Evolutionary conservation across 495 filamentous ascomycete species (phyloP).

Genomic region (Hyaloscypha hepaticicola): DNA sequence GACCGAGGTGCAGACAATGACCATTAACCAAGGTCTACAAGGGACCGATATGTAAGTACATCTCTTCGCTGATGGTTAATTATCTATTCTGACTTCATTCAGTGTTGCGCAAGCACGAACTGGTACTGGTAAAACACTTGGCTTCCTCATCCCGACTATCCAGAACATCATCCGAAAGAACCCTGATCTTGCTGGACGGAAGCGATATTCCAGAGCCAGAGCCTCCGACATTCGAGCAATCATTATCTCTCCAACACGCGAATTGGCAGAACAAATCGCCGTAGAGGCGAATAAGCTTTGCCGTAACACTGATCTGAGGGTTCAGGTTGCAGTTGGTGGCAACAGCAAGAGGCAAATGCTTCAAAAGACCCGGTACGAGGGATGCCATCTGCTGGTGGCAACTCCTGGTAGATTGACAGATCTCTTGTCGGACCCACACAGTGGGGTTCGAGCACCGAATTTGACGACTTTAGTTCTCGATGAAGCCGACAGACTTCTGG

Average conservation of each 20-base stretch:
- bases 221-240: conserved; percentile 78
- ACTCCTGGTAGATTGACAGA: conserved; percentile 90
- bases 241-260: conserved; percentile 90
- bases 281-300: conserved; percentile 75
- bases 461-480: conserved; percentile 84
- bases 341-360: conserved; percentile 69
- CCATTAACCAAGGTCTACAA: conserved; percentile 72
- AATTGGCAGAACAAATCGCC: conserved; percentile 93
- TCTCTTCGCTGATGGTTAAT: not conserved
- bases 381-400: conserved; percentile 87
- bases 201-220: conserved; percentile 34
- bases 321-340: conserved; percentile 89
- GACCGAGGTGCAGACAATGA: conserved; percentile 88
- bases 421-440: conserved; percentile 67
- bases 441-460: conserved; percentile 67
- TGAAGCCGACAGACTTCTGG: conserved; percentile 90
- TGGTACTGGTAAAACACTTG: conserved; percentile 85
- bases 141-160: conserved; percentile 74
- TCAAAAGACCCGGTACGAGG: conserved; percentile 59
- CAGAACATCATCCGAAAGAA: conserved; percentile 67
- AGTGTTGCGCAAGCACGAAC: conserved; percentile 85
- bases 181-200: conserved; percentile 44
- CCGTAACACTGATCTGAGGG: conserved; percentile 61
- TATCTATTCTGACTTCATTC: conserved; percentile 30
- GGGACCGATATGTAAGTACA: conserved; percentile 77